phyloP scores from a whole-genome alignment of 169 alveolate species.

The Plasmodium fragile region DNA sequence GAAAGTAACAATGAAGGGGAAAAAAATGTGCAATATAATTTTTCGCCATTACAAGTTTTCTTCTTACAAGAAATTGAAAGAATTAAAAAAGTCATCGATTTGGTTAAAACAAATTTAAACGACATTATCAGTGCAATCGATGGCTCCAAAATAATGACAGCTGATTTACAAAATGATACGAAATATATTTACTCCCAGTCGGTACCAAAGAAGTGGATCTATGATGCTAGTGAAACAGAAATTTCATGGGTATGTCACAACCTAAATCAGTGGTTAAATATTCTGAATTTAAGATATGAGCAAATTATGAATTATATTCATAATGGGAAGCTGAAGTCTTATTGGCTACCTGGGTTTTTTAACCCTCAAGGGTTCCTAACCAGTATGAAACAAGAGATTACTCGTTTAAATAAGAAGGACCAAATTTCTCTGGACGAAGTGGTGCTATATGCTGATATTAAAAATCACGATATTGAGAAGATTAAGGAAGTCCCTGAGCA shows the following conservation, averaged over 20 bases:
- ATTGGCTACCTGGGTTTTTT: constrained; percentile 96
- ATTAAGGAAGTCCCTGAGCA: constrained; percentile 88
- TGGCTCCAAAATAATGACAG: constrained; percentile 96
- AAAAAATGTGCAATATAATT: constrained; percentile 61
- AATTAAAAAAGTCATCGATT: constrained; percentile 93
- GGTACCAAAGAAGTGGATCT: constrained; percentile 95
- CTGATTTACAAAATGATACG: constrained; percentile 92
- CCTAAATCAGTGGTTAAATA: constrained; percentile 96
- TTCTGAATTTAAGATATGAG: constrained; percentile 93
- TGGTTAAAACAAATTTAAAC: constrained; percentile 91
- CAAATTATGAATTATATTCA: constrained; percentile 94
- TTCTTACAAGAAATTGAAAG: constrained; percentile 96
- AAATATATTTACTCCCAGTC: constrained; percentile 90
- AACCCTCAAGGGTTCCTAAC: constrained; percentile 97
- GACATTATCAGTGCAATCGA: constrained; percentile 95
- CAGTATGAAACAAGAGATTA: constrained; percentile 96
- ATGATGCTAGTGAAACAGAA: constrained; percentile 97
- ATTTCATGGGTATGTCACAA: constrained; percentile 96
- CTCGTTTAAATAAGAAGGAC: constrained; percentile 92
- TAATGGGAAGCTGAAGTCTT: constrained; percentile 93
- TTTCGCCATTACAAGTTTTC: constrained; percentile 96
- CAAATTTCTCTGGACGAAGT: constrained; percentile 96
- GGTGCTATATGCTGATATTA: constrained; percentile 91
- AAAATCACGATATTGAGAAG: constrained; percentile 86
- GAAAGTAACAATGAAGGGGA: constrained; percentile 68